Evolutionary conservation across 202 grass and related monocot genomes (phyloP).

Genomic region (Brachypodium distachyon): DNA sequence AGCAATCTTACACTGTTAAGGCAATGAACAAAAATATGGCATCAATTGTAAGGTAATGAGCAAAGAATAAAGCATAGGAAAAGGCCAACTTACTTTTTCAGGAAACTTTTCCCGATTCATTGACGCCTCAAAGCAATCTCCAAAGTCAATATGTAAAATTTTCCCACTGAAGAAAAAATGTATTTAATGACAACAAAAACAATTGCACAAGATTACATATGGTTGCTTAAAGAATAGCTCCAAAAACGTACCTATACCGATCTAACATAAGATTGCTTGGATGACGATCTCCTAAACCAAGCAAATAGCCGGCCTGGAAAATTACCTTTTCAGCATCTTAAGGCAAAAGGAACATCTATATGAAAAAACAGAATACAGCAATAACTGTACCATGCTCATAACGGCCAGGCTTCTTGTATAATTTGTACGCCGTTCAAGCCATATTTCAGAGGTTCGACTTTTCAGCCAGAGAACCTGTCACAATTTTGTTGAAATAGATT

Average conservation of each 20-base stretch:
- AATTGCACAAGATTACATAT: neutral
- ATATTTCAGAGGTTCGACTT: constrained; percentile 93
- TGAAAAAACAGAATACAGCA: neutral
- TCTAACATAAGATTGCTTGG: constrained; percentile 99
- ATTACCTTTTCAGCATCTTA: constrained; percentile 10
- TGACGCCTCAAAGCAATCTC: constrained; percentile 96
- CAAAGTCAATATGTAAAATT: constrained; percentile 99
- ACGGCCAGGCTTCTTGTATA: constrained; percentile 95
- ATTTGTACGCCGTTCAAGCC: constrained; percentile 96
- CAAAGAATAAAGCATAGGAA: constrained; percentile 4
- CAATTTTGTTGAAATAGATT: constrained; percentile 16
- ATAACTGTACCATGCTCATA: constrained; percentile 92
- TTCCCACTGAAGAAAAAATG: constrained; percentile 63
- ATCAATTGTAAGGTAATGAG: neutral
- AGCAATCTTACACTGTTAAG: neutral
- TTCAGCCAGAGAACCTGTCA: constrained; percentile 92
- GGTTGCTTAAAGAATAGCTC: neutral
- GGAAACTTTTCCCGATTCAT: constrained; percentile 99
- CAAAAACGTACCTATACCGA: constrained; percentile 55
- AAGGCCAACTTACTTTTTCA: constrained; percentile 68
- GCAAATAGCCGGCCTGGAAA: constrained; percentile 93
- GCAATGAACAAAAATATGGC: neutral
- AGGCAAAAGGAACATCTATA: constrained; percentile 2
- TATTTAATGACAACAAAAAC: constrained; percentile 10
- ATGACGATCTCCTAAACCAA: constrained; percentile 94